phyloP scores from a whole-genome alignment of 2,329 filamentous ascomycete species.

The Pseudopithomyces chartarum region DNA sequence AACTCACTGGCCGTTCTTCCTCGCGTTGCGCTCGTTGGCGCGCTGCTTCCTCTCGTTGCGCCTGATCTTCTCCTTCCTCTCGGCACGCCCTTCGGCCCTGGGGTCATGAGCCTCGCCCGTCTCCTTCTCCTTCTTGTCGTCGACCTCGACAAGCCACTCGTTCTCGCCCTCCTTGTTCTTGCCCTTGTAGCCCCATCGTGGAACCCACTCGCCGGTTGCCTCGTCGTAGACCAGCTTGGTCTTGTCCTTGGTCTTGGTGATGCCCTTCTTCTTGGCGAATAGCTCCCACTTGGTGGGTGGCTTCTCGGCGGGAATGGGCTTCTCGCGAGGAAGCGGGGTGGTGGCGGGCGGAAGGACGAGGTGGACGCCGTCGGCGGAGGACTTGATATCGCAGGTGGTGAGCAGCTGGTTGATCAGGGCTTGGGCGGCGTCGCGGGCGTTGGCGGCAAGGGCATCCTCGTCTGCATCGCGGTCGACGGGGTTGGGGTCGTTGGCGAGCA shows the following conservation, averaged over 20 bases:
- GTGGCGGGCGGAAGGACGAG: conserved; percentile 74
- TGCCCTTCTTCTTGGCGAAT: conserved; percentile 96
- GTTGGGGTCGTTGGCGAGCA: conserved; percentile 86
- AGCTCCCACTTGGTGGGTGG: conserved; percentile 91
- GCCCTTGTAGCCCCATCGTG: conserved; percentile 93
- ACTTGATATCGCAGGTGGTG: conserved; percentile 79
- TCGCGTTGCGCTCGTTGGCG: conserved; percentile 67
- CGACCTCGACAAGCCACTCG: conserved; percentile 92
- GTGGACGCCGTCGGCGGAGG: conserved; percentile 72
- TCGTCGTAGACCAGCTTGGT: conserved; percentile 85
- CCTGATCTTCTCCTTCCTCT: conserved; percentile 56
- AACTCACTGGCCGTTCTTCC: conserved; percentile 53
- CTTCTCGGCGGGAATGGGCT: conserved; percentile 82
- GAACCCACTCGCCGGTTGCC: conserved; percentile 82
- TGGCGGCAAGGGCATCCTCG: conserved; percentile 71
- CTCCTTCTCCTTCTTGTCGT: conserved; percentile 71
- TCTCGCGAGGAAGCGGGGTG: conserved; percentile 84
- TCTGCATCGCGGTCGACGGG: conserved; percentile 66
- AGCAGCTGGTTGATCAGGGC: conserved; percentile 93
- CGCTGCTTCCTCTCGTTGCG: conserved; percentile 51
- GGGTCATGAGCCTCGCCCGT: conserved; percentile 62
- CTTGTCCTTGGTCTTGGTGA: conserved; percentile 80
- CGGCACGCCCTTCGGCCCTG: conserved; percentile 65
- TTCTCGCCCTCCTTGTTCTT: conserved; percentile 82
- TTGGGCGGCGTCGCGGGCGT: conserved; percentile 89